These are phyloP conservation scores for Phytomonas francai DNA, from an alignment of 208 protist species.

Conservation along the genomic window DNA sequence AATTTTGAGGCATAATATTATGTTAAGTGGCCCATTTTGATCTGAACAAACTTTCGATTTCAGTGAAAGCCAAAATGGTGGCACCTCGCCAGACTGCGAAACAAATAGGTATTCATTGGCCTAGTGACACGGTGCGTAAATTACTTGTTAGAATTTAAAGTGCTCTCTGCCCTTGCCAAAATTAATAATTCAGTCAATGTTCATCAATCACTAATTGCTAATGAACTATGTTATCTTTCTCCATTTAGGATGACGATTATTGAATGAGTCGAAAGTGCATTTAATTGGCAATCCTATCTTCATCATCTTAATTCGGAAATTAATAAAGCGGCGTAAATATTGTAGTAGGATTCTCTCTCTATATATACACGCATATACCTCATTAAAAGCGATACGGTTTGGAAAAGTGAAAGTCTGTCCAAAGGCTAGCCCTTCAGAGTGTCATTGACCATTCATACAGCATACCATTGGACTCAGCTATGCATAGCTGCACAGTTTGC, in stretches of 20 bases:
- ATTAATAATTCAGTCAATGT: background rate
- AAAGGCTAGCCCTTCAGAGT: slow-evolving; percentile 6
- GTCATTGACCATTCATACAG: slow-evolving; percentile 28
- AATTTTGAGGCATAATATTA: background rate
- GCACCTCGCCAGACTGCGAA: background rate
- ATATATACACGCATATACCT: background rate
- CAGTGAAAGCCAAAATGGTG: background rate
- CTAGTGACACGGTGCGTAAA: background rate
- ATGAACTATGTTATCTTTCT: background rate
- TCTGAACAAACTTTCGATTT: background rate
- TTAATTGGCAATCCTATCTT: background rate
- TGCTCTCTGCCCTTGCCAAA: background rate
- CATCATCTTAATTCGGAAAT: background rate
- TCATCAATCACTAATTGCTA: background rate
- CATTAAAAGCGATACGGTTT: background rate
- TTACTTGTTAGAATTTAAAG: background rate
- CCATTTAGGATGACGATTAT: background rate
- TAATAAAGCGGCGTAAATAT: background rate
- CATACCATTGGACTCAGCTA: slow-evolving; percentile 21
- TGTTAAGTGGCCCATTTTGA: background rate
- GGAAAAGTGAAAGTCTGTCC: background rate
- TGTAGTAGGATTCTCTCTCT: background rate
- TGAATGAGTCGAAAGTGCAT: background rate
- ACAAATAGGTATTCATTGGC: background rate
- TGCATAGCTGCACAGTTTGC: slow-evolving; percentile 18